phyloP scores from a whole-genome alignment of 345 rosid genomes.

The Aquilaria yunnanensis region DNA sequence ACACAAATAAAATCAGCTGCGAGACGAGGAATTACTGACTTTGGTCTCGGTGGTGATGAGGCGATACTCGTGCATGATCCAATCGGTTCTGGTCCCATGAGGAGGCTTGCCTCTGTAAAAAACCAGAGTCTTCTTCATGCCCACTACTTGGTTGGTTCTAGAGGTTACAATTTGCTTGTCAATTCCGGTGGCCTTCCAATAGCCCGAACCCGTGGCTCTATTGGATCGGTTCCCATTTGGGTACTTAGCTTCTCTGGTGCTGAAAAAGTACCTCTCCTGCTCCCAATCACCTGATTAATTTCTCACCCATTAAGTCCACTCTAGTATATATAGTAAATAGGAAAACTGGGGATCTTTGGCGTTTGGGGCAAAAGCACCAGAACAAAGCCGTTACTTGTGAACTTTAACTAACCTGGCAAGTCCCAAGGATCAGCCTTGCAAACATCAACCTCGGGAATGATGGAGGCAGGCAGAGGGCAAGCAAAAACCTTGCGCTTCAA shows the following conservation, averaged over 20 bases:
- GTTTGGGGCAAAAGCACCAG: neutral
- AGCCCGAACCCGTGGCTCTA: conserved; percentile 79
- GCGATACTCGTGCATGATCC: conserved; percentile 98
- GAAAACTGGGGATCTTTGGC: neutral
- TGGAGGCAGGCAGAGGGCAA: conserved; percentile 75
- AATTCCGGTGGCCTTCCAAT: conserved; percentile 93
- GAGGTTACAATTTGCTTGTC: conserved; percentile 63
- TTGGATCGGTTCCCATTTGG: conserved; percentile 90
- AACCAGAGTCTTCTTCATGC: conserved; percentile 92
- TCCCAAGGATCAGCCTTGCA: conserved; percentile 97
- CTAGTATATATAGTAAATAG: neutral
- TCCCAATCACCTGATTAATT: conserved; percentile 61
- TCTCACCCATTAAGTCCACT: conserved; percentile 5
- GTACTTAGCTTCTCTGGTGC: conserved; percentile 82
- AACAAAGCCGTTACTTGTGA: neutral
- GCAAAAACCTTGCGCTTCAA: conserved; percentile 51
- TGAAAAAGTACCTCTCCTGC: conserved; percentile 90
- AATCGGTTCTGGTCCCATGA: conserved; percentile 72
- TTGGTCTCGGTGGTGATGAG: conserved; percentile 23
- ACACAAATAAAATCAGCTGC: neutral
- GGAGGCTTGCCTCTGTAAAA: conserved; percentile 92
- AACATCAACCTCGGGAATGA: conserved; percentile 85
- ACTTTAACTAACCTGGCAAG: conserved; percentile 58
- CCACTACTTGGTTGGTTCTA: conserved; percentile 57
- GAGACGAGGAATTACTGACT: conserved; percentile 16